Conservation (phyloP, 2,329 filamentous ascomycete genomes). For the Phialophora verrucosa region DNA sequence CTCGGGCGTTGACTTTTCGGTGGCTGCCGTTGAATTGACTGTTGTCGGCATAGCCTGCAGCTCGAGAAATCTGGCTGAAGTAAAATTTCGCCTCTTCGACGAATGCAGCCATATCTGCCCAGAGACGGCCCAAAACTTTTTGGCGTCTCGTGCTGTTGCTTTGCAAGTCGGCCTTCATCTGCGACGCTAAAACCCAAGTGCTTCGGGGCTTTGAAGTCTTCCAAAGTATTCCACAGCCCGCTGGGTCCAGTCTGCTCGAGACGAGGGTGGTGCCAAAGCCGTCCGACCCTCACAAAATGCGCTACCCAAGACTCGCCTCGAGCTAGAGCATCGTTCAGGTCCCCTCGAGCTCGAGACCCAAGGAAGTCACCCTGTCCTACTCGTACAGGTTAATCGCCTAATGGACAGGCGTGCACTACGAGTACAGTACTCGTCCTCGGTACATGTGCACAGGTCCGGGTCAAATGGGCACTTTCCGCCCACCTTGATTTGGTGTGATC, state of each 20-base stretch:
- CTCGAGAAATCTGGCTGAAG: not conserved
- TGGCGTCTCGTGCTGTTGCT: not conserved
- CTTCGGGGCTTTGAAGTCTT: not conserved
- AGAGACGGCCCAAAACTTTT: conserved; percentile 1
- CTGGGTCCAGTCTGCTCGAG: conserved; percentile 6
- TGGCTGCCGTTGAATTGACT: conserved; percentile 14
- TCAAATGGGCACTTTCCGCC: conserved; percentile 9
- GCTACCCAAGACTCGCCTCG: not conserved
- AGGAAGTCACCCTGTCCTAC: not conserved
- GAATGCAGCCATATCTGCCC: conserved; percentile 3
- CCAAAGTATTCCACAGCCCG: not conserved
- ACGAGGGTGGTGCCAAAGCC: not conserved
- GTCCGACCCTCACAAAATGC: not conserved
- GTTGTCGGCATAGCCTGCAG: not conserved
- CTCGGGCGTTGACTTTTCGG: conserved; percentile 9
- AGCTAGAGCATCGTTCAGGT: not conserved
- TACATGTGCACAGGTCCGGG: not conserved
- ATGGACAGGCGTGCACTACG: not conserved
- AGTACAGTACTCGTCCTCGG: no score
- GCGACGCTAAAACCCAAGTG: conserved; percentile 3
- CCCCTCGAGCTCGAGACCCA: conserved; percentile 1
- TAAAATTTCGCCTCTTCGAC: conserved; percentile 14
- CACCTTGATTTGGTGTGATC: not conserved
- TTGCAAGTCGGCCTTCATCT: conserved; percentile 6
- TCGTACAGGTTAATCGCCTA: not conserved